Evolutionary conservation across 2,329 filamentous ascomycete species (phyloP).

Genomic region (Akanthomyces lecanii): DNA sequence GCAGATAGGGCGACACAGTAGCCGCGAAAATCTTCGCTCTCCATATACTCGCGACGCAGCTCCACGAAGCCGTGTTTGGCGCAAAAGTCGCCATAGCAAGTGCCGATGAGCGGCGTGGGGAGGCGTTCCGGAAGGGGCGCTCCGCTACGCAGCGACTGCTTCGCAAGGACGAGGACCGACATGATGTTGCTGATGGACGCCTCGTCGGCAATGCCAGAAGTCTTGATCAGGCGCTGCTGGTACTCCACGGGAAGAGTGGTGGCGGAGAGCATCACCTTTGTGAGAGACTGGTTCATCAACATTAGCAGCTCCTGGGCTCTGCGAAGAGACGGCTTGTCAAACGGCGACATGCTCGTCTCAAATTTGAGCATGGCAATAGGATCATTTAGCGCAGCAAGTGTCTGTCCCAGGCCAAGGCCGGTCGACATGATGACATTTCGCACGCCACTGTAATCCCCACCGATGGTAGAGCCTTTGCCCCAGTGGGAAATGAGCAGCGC

Average conservation of each 20-base stretch:
- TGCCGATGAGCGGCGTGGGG: slow-evolving; percentile 42
- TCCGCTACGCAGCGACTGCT: slow-evolving; percentile 44
- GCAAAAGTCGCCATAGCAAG: slow-evolving; percentile 28
- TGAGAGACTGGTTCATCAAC: slow-evolving; percentile 32
- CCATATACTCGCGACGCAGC: slow-evolving; percentile 31
- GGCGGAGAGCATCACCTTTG: slow-evolving; percentile 30
- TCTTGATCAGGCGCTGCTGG: slow-evolving; percentile 35
- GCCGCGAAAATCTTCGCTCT: slow-evolving; percentile 39
- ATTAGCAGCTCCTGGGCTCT: slow-evolving; percentile 28
- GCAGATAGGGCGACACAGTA: slow-evolving; percentile 44
- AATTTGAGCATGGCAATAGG: slow-evolving; percentile 28
- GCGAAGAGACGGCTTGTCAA: slow-evolving; percentile 29
- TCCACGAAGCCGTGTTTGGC: slow-evolving; percentile 22
- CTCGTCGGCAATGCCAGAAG: slow-evolving; percentile 39
- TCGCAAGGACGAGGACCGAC: slow-evolving; percentile 44
- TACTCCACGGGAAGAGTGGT: slow-evolving; percentile 36
- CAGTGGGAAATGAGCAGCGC: slow-evolving; percentile 44
- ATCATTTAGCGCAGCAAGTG: slow-evolving; percentile 24
- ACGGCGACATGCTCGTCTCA: slow-evolving; percentile 30
- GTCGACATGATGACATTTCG: slow-evolving; percentile 21
- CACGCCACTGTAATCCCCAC: slow-evolving; percentile 22
- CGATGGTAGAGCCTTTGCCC: slow-evolving; percentile 28
- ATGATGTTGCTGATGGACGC: slow-evolving; percentile 45
- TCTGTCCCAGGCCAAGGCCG: slow-evolving; percentile 28
- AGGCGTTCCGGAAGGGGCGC: slow-evolving; percentile 44